Percentiles rank a stretch among this genome's conserved stretches.
phyloP scores from a whole-genome alignment of 345 rosid species.

The Salix koriyanagi region DNA sequence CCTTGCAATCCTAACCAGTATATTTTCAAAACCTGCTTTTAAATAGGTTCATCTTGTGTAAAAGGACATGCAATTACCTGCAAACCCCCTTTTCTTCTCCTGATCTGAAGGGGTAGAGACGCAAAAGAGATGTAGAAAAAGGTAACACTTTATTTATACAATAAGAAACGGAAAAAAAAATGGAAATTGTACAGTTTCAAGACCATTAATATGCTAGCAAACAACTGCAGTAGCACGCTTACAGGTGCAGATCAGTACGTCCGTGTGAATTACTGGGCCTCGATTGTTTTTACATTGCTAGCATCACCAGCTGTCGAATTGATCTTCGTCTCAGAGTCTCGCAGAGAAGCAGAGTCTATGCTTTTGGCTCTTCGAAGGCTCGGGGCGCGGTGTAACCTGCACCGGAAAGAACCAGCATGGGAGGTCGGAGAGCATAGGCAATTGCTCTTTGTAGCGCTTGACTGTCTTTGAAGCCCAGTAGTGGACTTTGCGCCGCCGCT shows the following conservation, averaged over 20 bases:
- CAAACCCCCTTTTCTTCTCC: not conserved
- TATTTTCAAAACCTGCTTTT: not conserved
- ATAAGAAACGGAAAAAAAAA: not conserved
- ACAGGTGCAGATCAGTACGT: not conserved
- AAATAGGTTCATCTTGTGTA: not conserved
- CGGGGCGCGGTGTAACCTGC: slow-evolving; percentile 30
- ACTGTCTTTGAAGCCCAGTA: slow-evolving; percentile 41
- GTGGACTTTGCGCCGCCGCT: slow-evolving; percentile 2
- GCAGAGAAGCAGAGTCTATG: slow-evolving; percentile 35
- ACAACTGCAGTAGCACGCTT: not conserved
- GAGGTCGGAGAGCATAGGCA: slow-evolving; percentile 78
- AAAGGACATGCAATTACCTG: not conserved
- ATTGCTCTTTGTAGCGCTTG: slow-evolving; percentile 44
- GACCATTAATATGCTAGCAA: not conserved
- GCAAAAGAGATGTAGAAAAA: not conserved
- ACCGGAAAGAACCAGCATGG: slow-evolving; percentile 44
- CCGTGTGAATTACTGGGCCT: slow-evolving; percentile 5
- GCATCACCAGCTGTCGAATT: not conserved
- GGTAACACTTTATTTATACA: not conserved
- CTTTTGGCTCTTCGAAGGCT: slow-evolving; percentile 55
- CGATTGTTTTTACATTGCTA: not conserved
- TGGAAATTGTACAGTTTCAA: not conserved
- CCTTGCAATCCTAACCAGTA: not conserved
- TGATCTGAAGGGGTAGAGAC: not conserved
- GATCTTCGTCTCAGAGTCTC: slow-evolving; percentile 23